Conservation (phyloP, 306 rosid genomes). For the Rosa multiflora region DNA sequence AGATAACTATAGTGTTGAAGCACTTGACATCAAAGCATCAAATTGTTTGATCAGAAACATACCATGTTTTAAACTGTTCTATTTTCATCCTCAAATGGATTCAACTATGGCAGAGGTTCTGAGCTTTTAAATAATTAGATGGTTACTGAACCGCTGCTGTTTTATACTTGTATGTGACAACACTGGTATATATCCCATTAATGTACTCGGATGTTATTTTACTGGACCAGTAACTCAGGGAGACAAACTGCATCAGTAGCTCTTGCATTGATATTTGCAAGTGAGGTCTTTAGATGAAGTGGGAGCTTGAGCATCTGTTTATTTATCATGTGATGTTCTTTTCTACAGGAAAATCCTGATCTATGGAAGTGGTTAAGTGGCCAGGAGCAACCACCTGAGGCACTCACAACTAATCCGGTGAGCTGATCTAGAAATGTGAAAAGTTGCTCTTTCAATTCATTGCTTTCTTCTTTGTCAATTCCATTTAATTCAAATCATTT, state of each 20-base stretch:
- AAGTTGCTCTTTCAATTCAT: conserved; percentile 5
- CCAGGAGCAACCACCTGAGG: conserved; percentile 79
- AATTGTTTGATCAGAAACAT: background rate
- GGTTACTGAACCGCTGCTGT: background rate
- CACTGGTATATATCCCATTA: background rate
- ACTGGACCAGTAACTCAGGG: background rate
- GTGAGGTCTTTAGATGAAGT: background rate
- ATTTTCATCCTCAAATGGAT: background rate
- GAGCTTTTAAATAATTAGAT: background rate
- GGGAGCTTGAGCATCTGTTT: background rate
- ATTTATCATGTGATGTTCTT: background rate
- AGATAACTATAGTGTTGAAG: background rate
- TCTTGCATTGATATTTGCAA: background rate
- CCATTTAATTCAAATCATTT: conserved; percentile 26
- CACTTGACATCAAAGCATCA: background rate
- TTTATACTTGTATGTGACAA: background rate
- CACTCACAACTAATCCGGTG: conserved; percentile 62
- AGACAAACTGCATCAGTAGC: background rate
- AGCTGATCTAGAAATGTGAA: conserved; percentile 34
- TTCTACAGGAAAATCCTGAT: conserved; percentile 83
- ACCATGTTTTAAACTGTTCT: background rate
- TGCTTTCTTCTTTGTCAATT: background rate
- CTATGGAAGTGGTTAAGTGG: conserved; percentile 90
- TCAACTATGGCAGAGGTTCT: background rate
- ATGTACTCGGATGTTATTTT: background rate